Evolutionary conservation across 1,284 basidiomycete species (phyloP), one percentile per base, ranked within the genome.

Genomic region (Ceratobasidium sp.): DNA sequence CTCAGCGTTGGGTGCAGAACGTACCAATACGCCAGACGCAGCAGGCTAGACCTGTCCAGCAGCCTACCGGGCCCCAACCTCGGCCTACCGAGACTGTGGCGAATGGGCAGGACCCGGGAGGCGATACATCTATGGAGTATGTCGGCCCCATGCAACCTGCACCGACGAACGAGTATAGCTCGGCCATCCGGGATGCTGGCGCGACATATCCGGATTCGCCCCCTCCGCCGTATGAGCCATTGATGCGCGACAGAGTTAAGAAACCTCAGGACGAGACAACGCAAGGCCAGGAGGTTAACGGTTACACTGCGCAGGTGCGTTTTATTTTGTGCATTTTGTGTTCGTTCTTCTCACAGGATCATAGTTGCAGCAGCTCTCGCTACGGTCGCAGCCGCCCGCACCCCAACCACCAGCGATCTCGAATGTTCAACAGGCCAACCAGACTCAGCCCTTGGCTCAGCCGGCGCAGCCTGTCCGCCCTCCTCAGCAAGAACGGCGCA

Each of bases 191-290:
- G 16, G 69, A 73, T 24, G 29, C 59, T 29, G 59, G 31, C 39
- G 34, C 69, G 13, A 41, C 58, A 16, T 59, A 62, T 48, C 69
- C 58, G 19, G 46, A 73, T 41, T 51, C 58, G 27, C 69, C 69
- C 6, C 69, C 69, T 37, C 69, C 69, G 13, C 69, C 58, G 8
- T 73, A 73, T 29, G 69, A 73, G 58, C 69, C 69, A 7, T 37
- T 73, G 34, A 59, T 53, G 29, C 58, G 59, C 13, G 68, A 71
- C 0, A 54, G 68, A 6, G 24, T 43, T 22, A 73, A 39, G 49
- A 31, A 7, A 48, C 48, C 43, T 51, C 56, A 62, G n/a, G 69
- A 49, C 24, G 39, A 14, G 29, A 6, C 19, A 13, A 22, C 34
- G 9, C 64, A 54, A 13, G 31, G 48, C 24, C 69, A 73, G 43